Base-by-base conservation (phyloP, 495 filamentous ascomycete genomes). In the Neurospora tetraspora region DNA sequence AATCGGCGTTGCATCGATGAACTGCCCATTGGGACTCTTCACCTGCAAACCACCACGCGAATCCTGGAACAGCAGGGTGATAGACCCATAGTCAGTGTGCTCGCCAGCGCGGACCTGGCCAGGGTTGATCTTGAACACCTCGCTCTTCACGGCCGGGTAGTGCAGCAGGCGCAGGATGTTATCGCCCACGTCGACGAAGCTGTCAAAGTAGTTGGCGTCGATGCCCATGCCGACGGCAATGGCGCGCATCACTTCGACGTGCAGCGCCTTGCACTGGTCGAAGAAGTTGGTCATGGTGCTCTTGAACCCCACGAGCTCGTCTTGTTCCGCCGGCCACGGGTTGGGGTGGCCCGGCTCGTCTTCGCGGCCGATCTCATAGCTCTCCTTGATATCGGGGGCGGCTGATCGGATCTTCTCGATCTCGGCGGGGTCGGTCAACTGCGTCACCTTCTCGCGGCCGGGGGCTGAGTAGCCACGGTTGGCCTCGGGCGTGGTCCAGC, bases 11-110 rank as follows among this genome's bases (percentile, higher is more conserved):
- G 92, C 95, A 77, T 97, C 89, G 20, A 97, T 88, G 79, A 94
- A 98, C 0, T 85, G 89, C 0, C 92, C 92, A 38, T 87, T 88
- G 0, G 93, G 92, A 43, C 88, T 90, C 77, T 89, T 88, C 11
- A 97, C 94, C 81, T 98, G 94, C 72, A 98, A 78, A 0, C 95
- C 95, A 2, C 95, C 95, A 34, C 88, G 82, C 43, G 83, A 75
- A 82, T 97, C 95, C 79, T 98, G 95, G 82, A 98, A 98, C 20
- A 98, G 86, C 39, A 97, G 82, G 2, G 95, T 97, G 74, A 97
- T 87, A 0, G 89, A 92, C 3, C 94, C 95, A 76, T 97, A 97
- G 77, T 98, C 95, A 20, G 90, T 92, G 78, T 98, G 95, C 39
- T 90, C 92, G 0, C 94, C 95, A 0, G 94, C 93, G 3, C 95